Evolutionary conservation across 2,329 filamentous ascomycete genomes (phyloP), one percentile per base, ranked within the genome.

Genomic region (Claviceps africana): DNA sequence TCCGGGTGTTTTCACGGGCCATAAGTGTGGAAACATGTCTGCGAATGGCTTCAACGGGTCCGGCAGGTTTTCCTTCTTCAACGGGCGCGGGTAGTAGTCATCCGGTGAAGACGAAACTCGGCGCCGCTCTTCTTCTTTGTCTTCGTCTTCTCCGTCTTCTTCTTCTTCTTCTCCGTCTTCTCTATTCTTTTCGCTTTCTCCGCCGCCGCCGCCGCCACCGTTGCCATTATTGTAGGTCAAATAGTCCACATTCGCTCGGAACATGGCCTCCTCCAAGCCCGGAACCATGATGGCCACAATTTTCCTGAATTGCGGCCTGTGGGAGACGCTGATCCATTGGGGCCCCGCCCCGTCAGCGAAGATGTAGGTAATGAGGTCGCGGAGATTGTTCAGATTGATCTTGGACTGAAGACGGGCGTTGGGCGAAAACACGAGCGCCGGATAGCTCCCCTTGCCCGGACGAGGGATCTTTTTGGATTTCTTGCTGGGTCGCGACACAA

Each of bases 281-380:
- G 93, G 93, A 11, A 96, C 82, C 86, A 96, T 91, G 58, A 98
- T 72, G 42, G 87, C 79, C 31, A 97, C 90, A 31, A 94, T 85
- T 69, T 93, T 94, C 56, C 80, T 72, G 59, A 86, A 81, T 54
- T 81, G 73, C 6, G 78, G 76, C 46, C 82, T 74, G 60, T 85
- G 76, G 54, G 72, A 72, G 48, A 85, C 74, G 45, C 76, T 74
- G 45, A 85, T 73, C 79, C 82, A 86, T 59, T 82, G 78, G 15
- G 82, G 82, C 2, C 78, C 75, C 1, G 74, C 62, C 13, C 81
- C 82, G 61, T 86, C 81, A 55, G 82, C 79, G 53, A 84, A 78
- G 53, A 86, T 74, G 65, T 85, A 86, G 11, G 83, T 70, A 28
- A 83, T 72, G 44, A 86, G 68, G 56, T 77, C 78, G 60, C 83